These are phyloP conservation scores for Malus sylvestris DNA, from an alignment of 306 rosid genomes.

Conservation along the genomic window DNA sequence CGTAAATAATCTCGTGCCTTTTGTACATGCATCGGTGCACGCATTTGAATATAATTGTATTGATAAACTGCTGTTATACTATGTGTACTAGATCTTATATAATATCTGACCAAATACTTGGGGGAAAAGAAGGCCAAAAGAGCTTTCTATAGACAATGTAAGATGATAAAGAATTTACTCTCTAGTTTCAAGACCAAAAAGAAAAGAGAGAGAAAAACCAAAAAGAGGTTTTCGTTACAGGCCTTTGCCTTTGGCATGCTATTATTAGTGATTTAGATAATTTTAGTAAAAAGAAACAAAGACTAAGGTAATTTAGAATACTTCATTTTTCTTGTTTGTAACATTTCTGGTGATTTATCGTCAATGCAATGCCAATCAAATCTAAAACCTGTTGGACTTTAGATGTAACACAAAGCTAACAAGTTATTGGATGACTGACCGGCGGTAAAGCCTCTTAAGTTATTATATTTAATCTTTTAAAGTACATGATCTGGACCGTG, in stretches of 20 bases:
- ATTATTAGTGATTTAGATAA: background rate
- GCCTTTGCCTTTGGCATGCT: too few species aligned
- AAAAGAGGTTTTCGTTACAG: too few species aligned
- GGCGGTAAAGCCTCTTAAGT: too few species aligned
- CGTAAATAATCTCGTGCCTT: background rate
- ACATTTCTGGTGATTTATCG: background rate
- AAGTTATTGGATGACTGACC: background rate
- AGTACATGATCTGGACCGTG: too few species aligned
- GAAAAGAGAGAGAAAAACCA: too few species aligned
- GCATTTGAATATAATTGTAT: background rate
- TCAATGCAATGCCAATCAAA: background rate
- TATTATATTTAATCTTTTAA: too few species aligned
- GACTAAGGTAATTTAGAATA: background rate
- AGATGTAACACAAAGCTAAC: background rate
- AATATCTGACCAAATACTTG: too few species aligned
- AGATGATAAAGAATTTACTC: too few species aligned
- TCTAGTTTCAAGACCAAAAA: too few species aligned
- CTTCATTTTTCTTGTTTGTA: background rate
- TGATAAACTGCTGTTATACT: background rate
- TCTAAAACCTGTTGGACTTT: background rate
- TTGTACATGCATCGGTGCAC: background rate
- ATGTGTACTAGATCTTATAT: background rate
- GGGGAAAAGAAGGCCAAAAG: too few species aligned
- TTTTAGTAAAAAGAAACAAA: background rate
- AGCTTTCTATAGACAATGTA: too few species aligned